These are phyloP conservation scores for Sisymbrium irio DNA, from an alignment of 345 rosid genomes.

Conservation along the genomic window DNA sequence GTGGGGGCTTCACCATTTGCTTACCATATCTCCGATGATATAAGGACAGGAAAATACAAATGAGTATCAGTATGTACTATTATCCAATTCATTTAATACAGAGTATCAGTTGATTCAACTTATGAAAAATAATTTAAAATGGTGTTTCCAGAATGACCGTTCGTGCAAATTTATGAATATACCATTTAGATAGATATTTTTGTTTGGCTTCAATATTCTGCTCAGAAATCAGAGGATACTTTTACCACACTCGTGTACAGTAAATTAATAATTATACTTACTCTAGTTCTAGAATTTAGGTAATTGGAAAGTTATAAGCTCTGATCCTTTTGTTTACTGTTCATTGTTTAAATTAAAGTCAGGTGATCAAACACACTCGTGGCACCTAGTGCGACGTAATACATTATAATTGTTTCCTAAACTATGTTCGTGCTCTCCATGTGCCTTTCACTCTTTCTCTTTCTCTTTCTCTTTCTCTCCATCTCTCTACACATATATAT, in stretches of 20 bases:
- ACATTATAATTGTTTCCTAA: constrained; percentile 5
- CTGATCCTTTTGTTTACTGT: constrained; percentile 11
- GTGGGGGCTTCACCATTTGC: constrained; percentile 25
- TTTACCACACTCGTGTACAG: constrained; percentile 18
- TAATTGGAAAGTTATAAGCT: constrained; percentile 16
- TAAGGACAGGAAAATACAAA: constrained; percentile 11
- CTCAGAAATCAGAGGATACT: neutral
- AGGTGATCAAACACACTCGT: constrained; percentile 45
- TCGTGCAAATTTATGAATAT: neutral
- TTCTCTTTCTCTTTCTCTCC: neutral
- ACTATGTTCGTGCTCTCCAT: constrained; percentile 29
- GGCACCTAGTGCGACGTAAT: constrained; percentile 31
- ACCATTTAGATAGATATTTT: neutral
- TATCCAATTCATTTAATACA: neutral
- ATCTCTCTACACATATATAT: too few relatives aligned
- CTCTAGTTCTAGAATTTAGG: constrained; percentile 10
- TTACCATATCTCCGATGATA: constrained; percentile 4
- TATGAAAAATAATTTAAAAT: neutral
- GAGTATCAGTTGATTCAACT: neutral
- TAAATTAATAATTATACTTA: neutral
- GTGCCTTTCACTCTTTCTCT: neutral
- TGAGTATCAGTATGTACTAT: neutral
- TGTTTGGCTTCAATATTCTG: neutral
- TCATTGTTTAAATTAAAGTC: constrained; percentile 10
- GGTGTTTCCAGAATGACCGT: neutral